Percentiles rank a stretch among this genome's conserved stretches.
Evolutionary conservation across 306 rosid species (phyloP).

Genomic region (Vigna radiata): DNA sequence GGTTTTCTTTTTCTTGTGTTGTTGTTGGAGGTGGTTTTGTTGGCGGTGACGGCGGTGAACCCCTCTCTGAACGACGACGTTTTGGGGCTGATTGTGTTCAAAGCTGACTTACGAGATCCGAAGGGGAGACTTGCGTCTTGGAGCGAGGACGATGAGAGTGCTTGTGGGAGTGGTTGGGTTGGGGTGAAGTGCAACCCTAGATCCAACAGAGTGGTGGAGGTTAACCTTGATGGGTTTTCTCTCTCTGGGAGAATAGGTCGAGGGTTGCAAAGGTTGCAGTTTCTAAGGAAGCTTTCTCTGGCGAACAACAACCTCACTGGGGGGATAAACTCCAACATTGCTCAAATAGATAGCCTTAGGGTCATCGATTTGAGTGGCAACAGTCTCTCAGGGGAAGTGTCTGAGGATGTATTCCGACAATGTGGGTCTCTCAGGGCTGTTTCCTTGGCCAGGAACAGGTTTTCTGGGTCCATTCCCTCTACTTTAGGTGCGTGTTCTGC

Average conservation of each 20-base stretch:
- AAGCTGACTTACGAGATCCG: slow-evolving; percentile 88
- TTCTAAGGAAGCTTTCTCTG: slow-evolving; percentile 74
- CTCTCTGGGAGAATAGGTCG: slow-evolving; percentile 87
- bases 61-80: slow-evolving; percentile 96
- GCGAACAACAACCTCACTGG: slow-evolving; percentile 85
- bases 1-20: slow-evolving; percentile 18
- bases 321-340: slow-evolving; percentile 64
- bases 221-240: slow-evolving; percentile 78
- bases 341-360: slow-evolving; percentile 71
- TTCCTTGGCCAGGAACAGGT: slow-evolving; percentile 71
- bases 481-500: slow-evolving; percentile 73
- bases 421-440: slow-evolving; percentile 88
- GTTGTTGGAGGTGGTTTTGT: slow-evolving; percentile 48
- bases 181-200: slow-evolving; percentile 91
- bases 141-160: slow-evolving; percentile 88
- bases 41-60: slow-evolving; percentile 61
- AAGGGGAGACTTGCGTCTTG: slow-evolving; percentile 72
- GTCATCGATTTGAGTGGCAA: slow-evolving; percentile 82
- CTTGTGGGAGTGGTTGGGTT: slow-evolving; percentile 71
- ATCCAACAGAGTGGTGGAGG: slow-evolving; percentile 86
- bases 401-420: slow-evolving; percentile 83
- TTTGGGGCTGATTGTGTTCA: slow-evolving; percentile 92
- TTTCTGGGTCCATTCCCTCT: slow-evolving; percentile 74
- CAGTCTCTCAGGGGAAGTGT: slow-evolving; percentile 68
- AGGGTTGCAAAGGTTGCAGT: slow-evolving; percentile 77